These are phyloP conservation scores for barrel medic (Medicago truncatula) DNA, from an alignment of 306 rosid species.

Conservation along the genomic window DNA sequence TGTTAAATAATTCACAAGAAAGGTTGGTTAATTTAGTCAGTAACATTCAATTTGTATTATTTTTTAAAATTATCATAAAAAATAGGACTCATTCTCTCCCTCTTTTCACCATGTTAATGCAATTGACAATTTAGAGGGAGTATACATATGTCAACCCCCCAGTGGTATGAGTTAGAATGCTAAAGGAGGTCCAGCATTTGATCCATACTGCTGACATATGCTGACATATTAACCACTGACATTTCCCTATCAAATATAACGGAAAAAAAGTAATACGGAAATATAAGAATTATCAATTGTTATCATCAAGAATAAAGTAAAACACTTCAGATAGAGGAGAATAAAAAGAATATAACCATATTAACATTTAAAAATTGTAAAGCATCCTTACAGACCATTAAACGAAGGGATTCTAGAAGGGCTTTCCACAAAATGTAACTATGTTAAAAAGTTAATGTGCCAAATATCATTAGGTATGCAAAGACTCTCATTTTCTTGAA, in stretches of 20 bases:
- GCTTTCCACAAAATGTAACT: conserved; percentile 10
- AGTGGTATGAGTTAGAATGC: background rate
- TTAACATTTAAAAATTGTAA: conserved; percentile 20
- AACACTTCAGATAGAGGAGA: conserved; percentile 5
- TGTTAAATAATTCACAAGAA: background rate
- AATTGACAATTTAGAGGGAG: too few relatives aligned
- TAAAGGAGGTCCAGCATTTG: background rate
- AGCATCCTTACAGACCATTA: conserved; percentile 27
- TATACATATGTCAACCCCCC: too few relatives aligned
- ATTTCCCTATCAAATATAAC: conserved; percentile 22
- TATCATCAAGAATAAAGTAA: conserved; percentile 33
- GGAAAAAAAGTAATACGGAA: background rate
- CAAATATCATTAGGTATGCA: conserved; percentile 15
- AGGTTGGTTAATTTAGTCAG: background rate
- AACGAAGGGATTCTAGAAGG: conserved; percentile 1
- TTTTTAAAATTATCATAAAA: background rate
- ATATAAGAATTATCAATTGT: conserved; percentile 5
- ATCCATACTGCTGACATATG: background rate
- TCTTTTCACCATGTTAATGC: background rate
- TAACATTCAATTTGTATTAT: background rate
- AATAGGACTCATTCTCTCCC: background rate
- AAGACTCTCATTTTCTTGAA: background rate
- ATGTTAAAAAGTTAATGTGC: background rate
- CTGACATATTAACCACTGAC: background rate
- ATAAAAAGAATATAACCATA: conserved; percentile 14